phyloP scores from a whole-genome alignment of 164 flowering plant genomes.

The Nymphaea colorata region DNA sequence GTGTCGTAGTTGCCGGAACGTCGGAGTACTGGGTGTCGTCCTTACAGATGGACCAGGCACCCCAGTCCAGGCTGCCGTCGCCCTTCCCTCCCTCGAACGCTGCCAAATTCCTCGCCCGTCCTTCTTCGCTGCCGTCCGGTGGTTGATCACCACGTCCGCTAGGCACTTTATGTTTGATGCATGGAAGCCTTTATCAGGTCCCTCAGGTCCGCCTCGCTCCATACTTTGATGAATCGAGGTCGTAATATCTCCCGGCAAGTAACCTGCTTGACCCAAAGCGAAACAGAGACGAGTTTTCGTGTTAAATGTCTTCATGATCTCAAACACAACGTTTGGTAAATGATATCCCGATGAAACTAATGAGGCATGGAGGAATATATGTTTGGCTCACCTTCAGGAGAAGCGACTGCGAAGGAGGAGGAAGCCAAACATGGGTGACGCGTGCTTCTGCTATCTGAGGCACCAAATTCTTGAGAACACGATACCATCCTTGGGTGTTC shows the following conservation, averaged over 20 bases:
- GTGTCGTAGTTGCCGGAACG: background rate
- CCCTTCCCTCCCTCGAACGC: background rate
- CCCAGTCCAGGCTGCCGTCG: constrained; percentile 3
- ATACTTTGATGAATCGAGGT: constrained; percentile 53
- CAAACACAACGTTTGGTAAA: no score
- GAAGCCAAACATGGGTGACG: no score
- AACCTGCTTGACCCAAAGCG: constrained; percentile 23
- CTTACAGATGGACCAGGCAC: background rate
- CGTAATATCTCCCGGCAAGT: constrained; percentile 70
- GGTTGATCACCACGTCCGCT: constrained; percentile 81
- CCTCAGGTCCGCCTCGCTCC: constrained; percentile 32
- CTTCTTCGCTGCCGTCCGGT: constrained; percentile 31
- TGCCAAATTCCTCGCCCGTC: background rate
- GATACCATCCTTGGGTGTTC: no score
- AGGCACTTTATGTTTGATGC: constrained; percentile 37
- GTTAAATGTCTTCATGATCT: no score
- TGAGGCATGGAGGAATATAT: no score
- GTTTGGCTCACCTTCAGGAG: no score
- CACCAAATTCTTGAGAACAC: no score
- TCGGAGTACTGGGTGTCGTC: background rate
- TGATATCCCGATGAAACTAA: no score
- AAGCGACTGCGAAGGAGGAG: no score
- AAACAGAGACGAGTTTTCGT: no score
- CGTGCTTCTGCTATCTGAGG: no score
- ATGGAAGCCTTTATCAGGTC: constrained; percentile 35